These are phyloP conservation scores for Lactarius evosmus DNA, from an alignment of 768 basidiomycete species.

Conservation along the genomic window DNA sequence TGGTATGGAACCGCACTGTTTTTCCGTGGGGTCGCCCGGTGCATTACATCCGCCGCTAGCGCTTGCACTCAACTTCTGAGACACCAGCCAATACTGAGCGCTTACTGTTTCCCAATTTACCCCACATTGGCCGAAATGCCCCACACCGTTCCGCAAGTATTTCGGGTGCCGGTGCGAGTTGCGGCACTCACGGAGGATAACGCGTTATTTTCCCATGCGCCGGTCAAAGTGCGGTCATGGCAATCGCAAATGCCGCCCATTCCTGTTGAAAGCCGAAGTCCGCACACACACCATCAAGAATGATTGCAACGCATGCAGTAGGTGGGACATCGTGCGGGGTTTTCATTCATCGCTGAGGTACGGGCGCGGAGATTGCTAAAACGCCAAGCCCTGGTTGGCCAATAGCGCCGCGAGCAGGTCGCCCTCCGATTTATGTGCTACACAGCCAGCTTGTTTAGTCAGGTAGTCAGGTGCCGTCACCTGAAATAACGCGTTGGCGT, in stretches of 20 bases:
- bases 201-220: not conserved
- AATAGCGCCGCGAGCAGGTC: not conserved
- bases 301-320: not conserved
- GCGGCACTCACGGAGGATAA: not conserved
- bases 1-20: not conserved
- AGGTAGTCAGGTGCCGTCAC: not conserved
- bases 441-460: not conserved
- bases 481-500: not conserved
- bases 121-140: slow-evolving; percentile 3
- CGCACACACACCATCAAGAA: slow-evolving; percentile 6
- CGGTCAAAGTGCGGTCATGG: not conserved
- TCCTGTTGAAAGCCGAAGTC: slow-evolving; percentile 9
- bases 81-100: not conserved
- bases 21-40: not conserved
- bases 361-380: slow-evolving; percentile 6
- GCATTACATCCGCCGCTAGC: not conserved
- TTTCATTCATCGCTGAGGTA: slow-evolving; percentile 1
- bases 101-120: slow-evolving; percentile 5
- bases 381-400: not conserved
- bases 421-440: not conserved
- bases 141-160: slow-evolving; percentile 13
- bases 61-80: not conserved
- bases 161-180: slow-evolving; percentile 10
- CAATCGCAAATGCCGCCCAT: not conserved
- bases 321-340: slow-evolving; percentile 20